A percentile compares a stretch with the other conserved stretches of the same genome.
Evolutionary conservation across 768 basidiomycete species (phyloP).

Genomic region (Boletus rubropictus): DNA sequence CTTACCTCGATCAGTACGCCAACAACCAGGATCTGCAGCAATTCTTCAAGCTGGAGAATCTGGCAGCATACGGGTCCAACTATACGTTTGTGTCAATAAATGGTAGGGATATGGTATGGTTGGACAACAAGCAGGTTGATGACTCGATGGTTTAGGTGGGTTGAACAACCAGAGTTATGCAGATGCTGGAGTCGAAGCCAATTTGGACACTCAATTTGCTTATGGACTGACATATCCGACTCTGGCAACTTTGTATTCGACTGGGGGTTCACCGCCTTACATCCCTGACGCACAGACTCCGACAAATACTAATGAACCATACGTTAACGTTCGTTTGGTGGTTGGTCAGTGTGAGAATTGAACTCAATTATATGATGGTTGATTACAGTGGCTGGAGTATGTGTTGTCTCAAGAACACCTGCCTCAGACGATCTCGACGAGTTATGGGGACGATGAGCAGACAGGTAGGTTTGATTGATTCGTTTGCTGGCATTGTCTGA

Average conservation of each 20-base stretch:
- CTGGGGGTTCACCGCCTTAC: slow-evolving; percentile 57
- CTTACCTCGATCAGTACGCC: slow-evolving; percentile 49
- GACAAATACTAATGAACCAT: slow-evolving; percentile 46
- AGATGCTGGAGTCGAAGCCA: slow-evolving; percentile 57
- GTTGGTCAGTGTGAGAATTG: neutral
- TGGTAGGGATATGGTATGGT: slow-evolving; percentile 31
- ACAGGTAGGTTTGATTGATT: slow-evolving; percentile 38
- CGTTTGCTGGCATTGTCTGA: neutral
- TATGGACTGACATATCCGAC: slow-evolving; percentile 62
- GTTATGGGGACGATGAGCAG: slow-evolving; percentile 70
- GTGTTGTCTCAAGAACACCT: slow-evolving; percentile 41
- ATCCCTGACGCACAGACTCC: slow-evolving; percentile 40
- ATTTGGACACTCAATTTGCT: slow-evolving; percentile 63
- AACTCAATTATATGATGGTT: neutral
- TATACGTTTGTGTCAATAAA: slow-evolving; percentile 53
- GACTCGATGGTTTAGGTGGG: slow-evolving; percentile 40
- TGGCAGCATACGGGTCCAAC: slow-evolving; percentile 43
- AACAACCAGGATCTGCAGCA: slow-evolving; percentile 47
- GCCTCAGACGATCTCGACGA: slow-evolving; percentile 63
- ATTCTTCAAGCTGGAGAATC: slow-evolving; percentile 46
- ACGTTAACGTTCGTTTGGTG: slow-evolving; percentile 31
- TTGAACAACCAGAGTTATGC: slow-evolving; percentile 50
- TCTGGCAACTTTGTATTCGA: slow-evolving; percentile 54
- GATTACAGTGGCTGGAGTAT: slow-evolving; percentile 55
- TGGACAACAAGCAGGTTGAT: slow-evolving; percentile 1